Conservation (phyloP, 192 early-diverging fungal species). For the Coemansia sp. region DNA sequence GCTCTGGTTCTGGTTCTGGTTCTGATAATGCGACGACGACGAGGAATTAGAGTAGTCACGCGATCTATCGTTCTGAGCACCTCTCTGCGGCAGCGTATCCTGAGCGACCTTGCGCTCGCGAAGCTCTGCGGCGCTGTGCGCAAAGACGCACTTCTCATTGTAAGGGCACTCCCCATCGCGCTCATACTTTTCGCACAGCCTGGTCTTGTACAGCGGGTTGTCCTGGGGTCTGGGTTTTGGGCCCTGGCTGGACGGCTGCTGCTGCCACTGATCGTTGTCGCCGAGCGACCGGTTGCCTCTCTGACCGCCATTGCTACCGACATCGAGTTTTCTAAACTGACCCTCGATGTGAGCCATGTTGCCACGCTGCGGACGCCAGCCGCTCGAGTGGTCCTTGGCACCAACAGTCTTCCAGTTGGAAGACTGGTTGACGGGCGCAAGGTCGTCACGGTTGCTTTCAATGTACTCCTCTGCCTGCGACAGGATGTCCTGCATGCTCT, state of each 20-base stretch:
- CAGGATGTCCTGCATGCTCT: slow-evolving; percentile 83
- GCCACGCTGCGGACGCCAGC: slow-evolving; percentile 26
- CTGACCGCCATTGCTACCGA: slow-evolving; percentile 19
- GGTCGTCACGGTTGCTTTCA: slow-evolving; percentile 53
- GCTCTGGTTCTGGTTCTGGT: slow-evolving; percentile 6
- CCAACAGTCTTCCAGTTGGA: slow-evolving; percentile 41
- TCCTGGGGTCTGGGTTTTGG: slow-evolving; percentile 52
- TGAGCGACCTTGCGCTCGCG: slow-evolving; percentile 53
- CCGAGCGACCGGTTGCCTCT: slow-evolving; percentile 8
- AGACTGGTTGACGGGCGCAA: slow-evolving; percentile 25
- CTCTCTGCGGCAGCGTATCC: slow-evolving; percentile 14
- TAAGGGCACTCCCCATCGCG: slow-evolving; percentile 89
- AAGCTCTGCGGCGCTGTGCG: slow-evolving; percentile 61
- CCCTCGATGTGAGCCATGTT: slow-evolving; percentile 16
- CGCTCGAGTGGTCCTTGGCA: slow-evolving; percentile 10
- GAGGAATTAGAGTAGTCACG: slow-evolving; percentile 11
- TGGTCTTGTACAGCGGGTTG: slow-evolving; percentile 84
- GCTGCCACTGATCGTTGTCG: slow-evolving; percentile 26
- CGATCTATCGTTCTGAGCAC: slow-evolving; percentile 11
- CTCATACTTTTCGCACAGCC: slow-evolving; percentile 81
- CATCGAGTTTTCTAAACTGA: slow-evolving; percentile 20
- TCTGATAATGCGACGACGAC: slow-evolving; percentile 9
- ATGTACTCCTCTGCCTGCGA: slow-evolving; percentile 65
- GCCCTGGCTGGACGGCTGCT: slow-evolving; percentile 7
- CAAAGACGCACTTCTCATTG: slow-evolving; percentile 89